A percentile compares a stretch with the other conserved stretches of the same genome.
Conservation (phyloP, 176 grass and related monocot species). For the Lolium rigidum region DNA sequence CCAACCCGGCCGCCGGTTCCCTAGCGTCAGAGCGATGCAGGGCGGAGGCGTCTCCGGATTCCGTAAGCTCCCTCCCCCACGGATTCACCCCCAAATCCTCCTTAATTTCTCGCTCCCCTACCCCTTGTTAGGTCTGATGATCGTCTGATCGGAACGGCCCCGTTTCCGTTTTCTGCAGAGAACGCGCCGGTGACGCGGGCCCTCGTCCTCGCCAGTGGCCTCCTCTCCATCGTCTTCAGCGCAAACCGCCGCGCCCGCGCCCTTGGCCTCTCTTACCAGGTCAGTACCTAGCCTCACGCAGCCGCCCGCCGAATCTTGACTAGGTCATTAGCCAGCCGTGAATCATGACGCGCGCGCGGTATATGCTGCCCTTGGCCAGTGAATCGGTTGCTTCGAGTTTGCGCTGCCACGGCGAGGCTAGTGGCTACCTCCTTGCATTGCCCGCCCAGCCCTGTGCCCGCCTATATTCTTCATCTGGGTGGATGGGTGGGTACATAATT, state of each 20-base stretch:
- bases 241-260: conserved; percentile 44
- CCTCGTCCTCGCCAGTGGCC: conserved; percentile 56
- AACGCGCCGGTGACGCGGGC: conserved; percentile 77
- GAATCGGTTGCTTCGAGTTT: not conserved
- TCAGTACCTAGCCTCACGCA: not conserved
- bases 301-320: conserved; percentile 25
- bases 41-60: conserved; percentile 83
- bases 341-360: not conserved
- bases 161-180: conserved; percentile 46
- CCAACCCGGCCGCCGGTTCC: conserved; percentile 19
- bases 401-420: not conserved
- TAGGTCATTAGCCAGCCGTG: not conserved
- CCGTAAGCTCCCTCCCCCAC: conserved; percentile 50
- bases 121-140: not conserved
- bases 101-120: too few relatives aligned
- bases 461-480: not conserved
- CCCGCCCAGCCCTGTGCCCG: not conserved
- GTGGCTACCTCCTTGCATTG: not conserved
- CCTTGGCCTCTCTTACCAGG: conserved; percentile 74
- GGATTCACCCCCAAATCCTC: conserved; percentile 4
- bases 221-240: conserved; percentile 64
- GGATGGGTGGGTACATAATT: not conserved
- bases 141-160: conserved; percentile 36
- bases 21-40: conserved; percentile 51
- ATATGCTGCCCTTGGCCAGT: not conserved